Evolutionary conservation across 2,329 filamentous ascomycete species (phyloP), one percentile per base, ranked within the genome.

Genomic region (Cytospora mali): DNA sequence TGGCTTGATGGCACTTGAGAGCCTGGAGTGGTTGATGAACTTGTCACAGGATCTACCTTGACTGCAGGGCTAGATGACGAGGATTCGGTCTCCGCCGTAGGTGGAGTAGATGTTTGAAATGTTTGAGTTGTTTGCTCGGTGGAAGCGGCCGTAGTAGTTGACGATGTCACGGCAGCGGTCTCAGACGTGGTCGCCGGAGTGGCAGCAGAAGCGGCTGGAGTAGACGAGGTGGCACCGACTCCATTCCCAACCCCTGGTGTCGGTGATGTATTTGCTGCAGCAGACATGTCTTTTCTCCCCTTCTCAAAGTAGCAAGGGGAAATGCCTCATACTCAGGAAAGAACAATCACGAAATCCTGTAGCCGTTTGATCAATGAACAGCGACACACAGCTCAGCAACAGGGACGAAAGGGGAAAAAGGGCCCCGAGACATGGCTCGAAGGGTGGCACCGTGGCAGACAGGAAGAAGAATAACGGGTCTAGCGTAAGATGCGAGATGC

Each of bases 401-500:
- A 4, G 11, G 28, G 25, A 4, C 18, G 13, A 6, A n/a, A 21
- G 11, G 16, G 27, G 23, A 13, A 25, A 10, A 42, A 48, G 39
- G 48, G 25, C 35, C 9, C 33, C 9, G 13, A 53, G 21, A 46
- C 33, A 29, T 29, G 16, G 49, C 49, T 35, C 7, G 21, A 27
- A 11, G 27, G 16, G 11, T 28, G 50, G 18, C 10, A 16, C 35
- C 25, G n/a, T 49, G 55, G 42, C 21, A 46, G 23, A 14, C 55
- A 49, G 23, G 23, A 31, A 52, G 52, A 35, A 25, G 29, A 52
- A 25, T 46, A 51, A 58, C 35, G 25, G 55, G 55, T 39, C 49
- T 58, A 53, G 54, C 27, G 49, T 28, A 23, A 48, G 11, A 51
- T 54, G 60, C 49, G 35, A 58, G 49, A 42, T 31, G 56, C 23